A percentile compares a stretch with the other conserved stretches of the same genome.
These are phyloP conservation scores for Russula griseocarnosa DNA, from an alignment of 768 basidiomycete species.

Conservation along the genomic window DNA sequence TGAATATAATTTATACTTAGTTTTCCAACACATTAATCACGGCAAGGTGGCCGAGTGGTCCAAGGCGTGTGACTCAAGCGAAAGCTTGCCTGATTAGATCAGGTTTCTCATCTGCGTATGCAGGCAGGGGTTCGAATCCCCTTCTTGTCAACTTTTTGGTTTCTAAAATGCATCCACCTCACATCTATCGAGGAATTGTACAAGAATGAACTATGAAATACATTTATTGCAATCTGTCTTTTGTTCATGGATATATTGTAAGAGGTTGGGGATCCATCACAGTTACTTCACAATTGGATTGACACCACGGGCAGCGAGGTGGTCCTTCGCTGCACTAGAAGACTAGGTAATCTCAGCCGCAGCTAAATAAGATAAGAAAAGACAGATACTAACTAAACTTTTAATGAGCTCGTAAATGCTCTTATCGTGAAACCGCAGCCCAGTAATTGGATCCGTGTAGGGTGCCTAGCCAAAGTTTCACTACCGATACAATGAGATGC, in stretches of 20 bases:
- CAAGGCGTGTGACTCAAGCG: conserved; percentile 35
- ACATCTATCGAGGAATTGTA: neutral
- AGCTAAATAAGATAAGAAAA: neutral
- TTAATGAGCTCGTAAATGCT: conserved; percentile 82
- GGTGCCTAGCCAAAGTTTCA: conserved; percentile 49
- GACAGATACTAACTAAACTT: conserved; percentile 49
- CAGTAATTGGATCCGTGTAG: conserved; percentile 78
- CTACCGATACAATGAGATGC: neutral
- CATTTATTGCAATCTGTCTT: neutral
- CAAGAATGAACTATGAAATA: neutral
- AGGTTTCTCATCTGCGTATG: conserved; percentile 33
- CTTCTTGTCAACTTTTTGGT: conserved; percentile 30
- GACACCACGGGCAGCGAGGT: conserved; percentile 53
- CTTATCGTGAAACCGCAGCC: conserved; percentile 79
- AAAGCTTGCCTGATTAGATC: conserved; percentile 29
- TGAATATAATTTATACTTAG: too few species aligned
- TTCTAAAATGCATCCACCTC: too few species aligned
- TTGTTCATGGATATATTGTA: too few species aligned
- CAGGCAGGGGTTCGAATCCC: conserved; percentile 35
- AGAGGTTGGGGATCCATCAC: too few species aligned
- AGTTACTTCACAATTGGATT: conserved; percentile 38
- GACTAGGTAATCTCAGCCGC: conserved; percentile 39
- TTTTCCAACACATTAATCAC: neutral
- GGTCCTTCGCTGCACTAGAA: conserved; percentile 67
- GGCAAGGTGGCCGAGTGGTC: conserved; percentile 35